Base-by-base conservation (phyloP, 1,284 basidiomycete species). In the Sporisorium graminicola region DNA sequence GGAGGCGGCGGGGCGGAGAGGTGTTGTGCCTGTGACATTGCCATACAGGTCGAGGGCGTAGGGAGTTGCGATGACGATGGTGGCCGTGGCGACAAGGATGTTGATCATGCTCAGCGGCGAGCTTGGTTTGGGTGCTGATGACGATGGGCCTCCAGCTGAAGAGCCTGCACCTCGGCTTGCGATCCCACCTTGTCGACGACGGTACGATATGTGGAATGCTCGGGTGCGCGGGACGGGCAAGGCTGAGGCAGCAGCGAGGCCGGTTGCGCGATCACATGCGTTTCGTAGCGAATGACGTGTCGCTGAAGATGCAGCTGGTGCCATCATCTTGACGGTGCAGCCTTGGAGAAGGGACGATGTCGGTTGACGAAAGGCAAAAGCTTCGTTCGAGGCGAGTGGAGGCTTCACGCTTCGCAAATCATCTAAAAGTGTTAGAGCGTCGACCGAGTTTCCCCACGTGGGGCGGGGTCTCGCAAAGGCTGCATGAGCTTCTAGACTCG, bases 61-160 rank as follows among this genome's bases (percentile, higher is more conserved):
- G 1, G 66, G 65, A 2, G 47, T 59, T 2, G 26, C 62, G 26
- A 52, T n/a, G 16, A 65, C 47, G 40, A 69, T 74, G 26, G 37
- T 22, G 14, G 51, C 66, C 22, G 63, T 40, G 16, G 66, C 61
- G 43, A 74, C 3, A 37, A 67, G 13, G 35, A 78, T 65, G 64
- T 66, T 58, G 24, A 14, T 24, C 0, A 57, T 44, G 59, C 69
- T 72, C 20, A 53, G 20, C 10, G 35, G 42, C 4, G 29, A 24
- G 10, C n/a, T 10, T 18, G 29, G 2, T 13, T 46, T 33, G 6
- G 56, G 16, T 20, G 43, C 26, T 6, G 42, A 66, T 8, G 69
- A 72, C 10, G 68, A 49, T 18, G 62, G 59, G 24, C 29, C 29
- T 31, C n/a, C 24, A n/a, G 61, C 27, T 1, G 47, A 50, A 16